Percentiles rank a stretch among this genome's conserved stretches.
Evolutionary conservation across 208 protist genomes (phyloP).

Genomic region (Wallacemonas rigidus): DNA sequence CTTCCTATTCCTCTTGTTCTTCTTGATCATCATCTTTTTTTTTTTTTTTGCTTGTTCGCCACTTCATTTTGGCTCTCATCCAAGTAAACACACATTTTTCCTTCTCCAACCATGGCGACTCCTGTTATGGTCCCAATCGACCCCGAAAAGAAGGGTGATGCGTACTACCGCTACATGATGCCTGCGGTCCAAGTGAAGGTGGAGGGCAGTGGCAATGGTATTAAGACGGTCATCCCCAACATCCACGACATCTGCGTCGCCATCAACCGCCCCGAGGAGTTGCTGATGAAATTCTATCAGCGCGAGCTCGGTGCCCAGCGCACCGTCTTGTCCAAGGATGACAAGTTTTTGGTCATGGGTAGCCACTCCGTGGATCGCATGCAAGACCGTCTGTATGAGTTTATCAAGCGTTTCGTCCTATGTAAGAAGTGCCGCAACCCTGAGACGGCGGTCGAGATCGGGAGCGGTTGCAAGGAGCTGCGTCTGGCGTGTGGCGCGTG

Average conservation of each 20-base stretch:
- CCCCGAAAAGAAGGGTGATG: constrained; percentile 86
- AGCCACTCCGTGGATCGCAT: constrained; percentile 72
- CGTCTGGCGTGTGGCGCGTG: constrained; percentile 77
- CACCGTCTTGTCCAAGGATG: constrained; percentile 77
- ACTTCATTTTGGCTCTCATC: constrained; percentile 10
- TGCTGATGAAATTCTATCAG: constrained; percentile 92
- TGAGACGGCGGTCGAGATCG: constrained; percentile 70
- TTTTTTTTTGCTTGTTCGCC: constrained; percentile 11
- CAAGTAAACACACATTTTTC: constrained; percentile 8
- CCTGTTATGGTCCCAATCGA: constrained; percentile 82
- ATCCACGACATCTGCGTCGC: constrained; percentile 90
- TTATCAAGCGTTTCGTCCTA: constrained; percentile 85
- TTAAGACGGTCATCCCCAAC: constrained; percentile 94
- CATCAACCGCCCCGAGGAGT: constrained; percentile 88
- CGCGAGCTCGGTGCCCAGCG: constrained; percentile 84
- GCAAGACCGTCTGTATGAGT: constrained; percentile 86
- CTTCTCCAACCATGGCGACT: constrained; percentile 51
- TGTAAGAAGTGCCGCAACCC: constrained; percentile 91
- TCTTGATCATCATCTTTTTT: neutral
- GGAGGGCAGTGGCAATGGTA: constrained; percentile 94
- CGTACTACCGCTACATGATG: constrained; percentile 96
- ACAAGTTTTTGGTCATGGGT: constrained; percentile 92
- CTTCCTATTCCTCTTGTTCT: neutral
- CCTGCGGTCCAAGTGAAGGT: constrained; percentile 88
- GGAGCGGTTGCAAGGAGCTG: constrained; percentile 58